A percentile compares a stretch with the other conserved stretches of the same genome.
Conservation (phyloP, 1,284 basidiomycete species). For the Rhodotorula sp. region DNA sequence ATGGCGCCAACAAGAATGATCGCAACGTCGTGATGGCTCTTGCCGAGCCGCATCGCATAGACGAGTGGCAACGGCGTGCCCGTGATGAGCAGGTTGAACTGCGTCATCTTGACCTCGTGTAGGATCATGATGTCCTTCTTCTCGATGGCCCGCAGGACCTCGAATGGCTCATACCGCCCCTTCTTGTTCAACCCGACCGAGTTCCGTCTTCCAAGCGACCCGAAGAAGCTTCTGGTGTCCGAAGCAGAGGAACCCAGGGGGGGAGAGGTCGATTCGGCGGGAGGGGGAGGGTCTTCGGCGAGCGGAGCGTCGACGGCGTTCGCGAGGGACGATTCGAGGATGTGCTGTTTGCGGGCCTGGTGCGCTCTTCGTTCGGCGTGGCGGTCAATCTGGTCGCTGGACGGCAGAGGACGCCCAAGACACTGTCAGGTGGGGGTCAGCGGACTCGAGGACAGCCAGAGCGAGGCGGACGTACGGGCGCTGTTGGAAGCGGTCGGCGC, state of each 20-base stretch:
- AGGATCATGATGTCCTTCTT: slow-evolving; percentile 28
- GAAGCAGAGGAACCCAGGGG: neutral
- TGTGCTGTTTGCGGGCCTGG: slow-evolving; percentile 1
- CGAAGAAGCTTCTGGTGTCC: neutral
- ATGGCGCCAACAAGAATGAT: slow-evolving; percentile 41
- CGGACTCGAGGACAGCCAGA: neutral
- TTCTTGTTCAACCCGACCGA: neutral
- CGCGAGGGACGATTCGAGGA: slow-evolving; percentile 8
- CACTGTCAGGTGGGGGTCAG: neutral
- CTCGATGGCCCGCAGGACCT: slow-evolving; percentile 36
- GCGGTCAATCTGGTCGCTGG: neutral
- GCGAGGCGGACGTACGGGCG: neutral
- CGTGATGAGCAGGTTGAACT: slow-evolving; percentile 32
- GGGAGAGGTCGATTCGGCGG: neutral
- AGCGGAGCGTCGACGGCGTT: slow-evolving; percentile 15
- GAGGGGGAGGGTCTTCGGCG: neutral
- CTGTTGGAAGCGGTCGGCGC: neutral
- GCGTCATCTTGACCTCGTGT: slow-evolving; percentile 22
- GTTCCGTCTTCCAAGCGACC: neutral
- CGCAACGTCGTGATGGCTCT: slow-evolving; percentile 36
- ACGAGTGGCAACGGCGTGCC: slow-evolving; percentile 30
- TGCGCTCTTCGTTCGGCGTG: neutral
- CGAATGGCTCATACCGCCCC: slow-evolving; percentile 21
- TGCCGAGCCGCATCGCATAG: slow-evolving; percentile 29
- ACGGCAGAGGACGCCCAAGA: slow-evolving; percentile 2